Base-by-base conservation (phyloP, 202 grass and related monocot genomes). In the Schoenoplectus tabernaemontani region DNA sequence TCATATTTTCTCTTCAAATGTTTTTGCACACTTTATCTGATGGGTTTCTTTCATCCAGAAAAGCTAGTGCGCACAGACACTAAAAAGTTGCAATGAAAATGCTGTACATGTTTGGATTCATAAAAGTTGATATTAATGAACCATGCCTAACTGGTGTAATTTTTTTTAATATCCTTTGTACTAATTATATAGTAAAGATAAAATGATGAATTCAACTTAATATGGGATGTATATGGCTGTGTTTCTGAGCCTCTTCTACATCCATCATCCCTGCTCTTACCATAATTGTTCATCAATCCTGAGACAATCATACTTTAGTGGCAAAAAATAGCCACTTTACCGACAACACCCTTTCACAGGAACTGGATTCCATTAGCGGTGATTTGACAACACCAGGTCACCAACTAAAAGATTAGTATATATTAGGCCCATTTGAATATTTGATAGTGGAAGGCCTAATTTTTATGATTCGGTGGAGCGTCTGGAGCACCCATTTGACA, bases 331-430 rank as follows among this genome's bases (percentile, higher is more conserved):
- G 48, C 47, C 70, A 51, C 56, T 61, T 78, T 60, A 78, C 32
- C 57, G 57, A 65, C 54, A 63, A 26, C 3, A 63, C 19, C 39
- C 77, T 64, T 80, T 61, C 57, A 34, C 28, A 32, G 57, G 58
- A 80, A 80, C 77, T 63, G 78, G 78, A 80, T 80, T 80, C 78
- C 78, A 80, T 80, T 80, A 44, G 41, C 19, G 13, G 24, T 34
- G 77, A 80, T 80, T 80, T 80, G 78, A 80, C 59, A 80, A 51
- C 78, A 80, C 78, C 41, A 80, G 9, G 44, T 64, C 59, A 36
- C 77, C 57, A 80, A 80, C 58, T 80, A 65, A 80, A 54, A 32
- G 5, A n/a, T 74, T 36, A 74, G n/a, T n/a, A n/a, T n/a, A 17
- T 46, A 50, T 67, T 64, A 64, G 64, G 36, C 36, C 36, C 64